Evolutionary conservation across 352 stramenopile genomes (phyloP).

Genomic region (Phytophthora aleatoria): DNA sequence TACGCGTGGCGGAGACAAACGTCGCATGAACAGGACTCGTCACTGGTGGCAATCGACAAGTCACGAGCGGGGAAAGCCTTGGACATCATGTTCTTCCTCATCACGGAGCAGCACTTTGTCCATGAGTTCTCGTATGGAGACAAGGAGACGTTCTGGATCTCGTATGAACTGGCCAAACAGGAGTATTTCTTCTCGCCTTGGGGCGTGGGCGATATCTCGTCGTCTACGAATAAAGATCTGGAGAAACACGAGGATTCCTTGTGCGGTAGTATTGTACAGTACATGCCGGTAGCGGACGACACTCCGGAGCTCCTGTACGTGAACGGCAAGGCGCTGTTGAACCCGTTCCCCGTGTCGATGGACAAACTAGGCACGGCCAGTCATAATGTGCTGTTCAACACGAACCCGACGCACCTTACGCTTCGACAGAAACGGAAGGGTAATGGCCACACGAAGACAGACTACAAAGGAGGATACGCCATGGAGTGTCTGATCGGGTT

Average conservation of each 20-base stretch:
- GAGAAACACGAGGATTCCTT: slow-evolving; percentile 40
- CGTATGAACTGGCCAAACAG: slow-evolving; percentile 40
- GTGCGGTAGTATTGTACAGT: slow-evolving; percentile 50
- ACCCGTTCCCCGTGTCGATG: slow-evolving; percentile 40
- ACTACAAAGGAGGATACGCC: slow-evolving; percentile 30
- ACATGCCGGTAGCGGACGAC: slow-evolving; percentile 33
- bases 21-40: slow-evolving; percentile 67
- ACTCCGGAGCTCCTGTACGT: slow-evolving; percentile 50
- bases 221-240: slow-evolving; percentile 38
- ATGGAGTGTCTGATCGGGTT: slow-evolving; percentile 54
- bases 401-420: slow-evolving; percentile 55
- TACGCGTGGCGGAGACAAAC: slow-evolving; percentile 42
- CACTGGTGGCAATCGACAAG: slow-evolving; percentile 60
- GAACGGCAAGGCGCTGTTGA: slow-evolving; percentile 56
- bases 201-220: slow-evolving; percentile 33
- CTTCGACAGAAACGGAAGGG: slow-evolving; percentile 34
- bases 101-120: slow-evolving; percentile 45
- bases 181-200: slow-evolving; percentile 56
- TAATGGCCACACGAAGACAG: slow-evolving; percentile 26
- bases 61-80: slow-evolving; percentile 34
- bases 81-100: slow-evolving; percentile 57
- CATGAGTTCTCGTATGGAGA: slow-evolving; percentile 47
- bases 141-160: slow-evolving; percentile 53
- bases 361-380: slow-evolving; percentile 19
- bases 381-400: slow-evolving; percentile 51